These are phyloP conservation scores for Pleurotus citrinopileatus DNA, from an alignment of 768 basidiomycete species.

Conservation along the genomic window DNA sequence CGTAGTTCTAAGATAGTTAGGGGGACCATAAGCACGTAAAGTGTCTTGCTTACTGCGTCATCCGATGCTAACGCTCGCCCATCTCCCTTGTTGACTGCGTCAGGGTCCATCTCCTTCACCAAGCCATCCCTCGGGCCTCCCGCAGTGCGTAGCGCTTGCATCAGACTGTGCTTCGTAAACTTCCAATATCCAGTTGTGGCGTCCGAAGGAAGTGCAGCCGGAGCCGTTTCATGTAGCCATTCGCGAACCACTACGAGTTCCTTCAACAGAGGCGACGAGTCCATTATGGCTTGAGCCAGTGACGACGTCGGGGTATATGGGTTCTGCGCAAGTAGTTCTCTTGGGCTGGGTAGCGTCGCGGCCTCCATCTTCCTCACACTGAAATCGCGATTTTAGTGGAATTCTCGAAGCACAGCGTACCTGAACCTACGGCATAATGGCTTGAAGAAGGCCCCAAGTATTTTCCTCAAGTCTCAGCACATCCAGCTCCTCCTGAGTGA, in stretches of 20 bases:
- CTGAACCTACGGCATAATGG: conserved; percentile 65
- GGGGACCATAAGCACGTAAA: neutral
- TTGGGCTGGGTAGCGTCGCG: conserved; percentile 44
- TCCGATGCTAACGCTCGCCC: conserved; percentile 65
- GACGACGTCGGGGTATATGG: conserved; percentile 81
- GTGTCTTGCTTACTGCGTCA: conserved; percentile 59
- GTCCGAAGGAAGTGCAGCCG: conserved; percentile 58
- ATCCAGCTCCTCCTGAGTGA: conserved; percentile 52
- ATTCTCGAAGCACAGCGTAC: neutral
- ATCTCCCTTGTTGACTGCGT: conserved; percentile 62
- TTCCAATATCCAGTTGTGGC: conserved; percentile 82
- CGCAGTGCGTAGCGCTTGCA: conserved; percentile 61
- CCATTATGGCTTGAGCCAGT: conserved; percentile 72
- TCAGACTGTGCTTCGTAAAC: conserved; percentile 72
- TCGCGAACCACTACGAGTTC: conserved; percentile 84
- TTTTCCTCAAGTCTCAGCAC: conserved; percentile 70
- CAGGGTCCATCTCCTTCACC: conserved; percentile 77
- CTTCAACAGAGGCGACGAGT: conserved; percentile 59
- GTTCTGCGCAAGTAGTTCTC: conserved; percentile 59
- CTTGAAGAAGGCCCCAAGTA: conserved; percentile 81
- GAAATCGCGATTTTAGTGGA: conserved; percentile 1
- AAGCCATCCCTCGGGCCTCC: conserved; percentile 42
- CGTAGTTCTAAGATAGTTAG: conserved; percentile 58
- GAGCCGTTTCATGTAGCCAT: conserved; percentile 82
- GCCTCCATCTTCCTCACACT: conserved; percentile 70